Conservation (phyloP, 1,284 basidiomycete species). For the Pyrrhoderma noxium region DNA sequence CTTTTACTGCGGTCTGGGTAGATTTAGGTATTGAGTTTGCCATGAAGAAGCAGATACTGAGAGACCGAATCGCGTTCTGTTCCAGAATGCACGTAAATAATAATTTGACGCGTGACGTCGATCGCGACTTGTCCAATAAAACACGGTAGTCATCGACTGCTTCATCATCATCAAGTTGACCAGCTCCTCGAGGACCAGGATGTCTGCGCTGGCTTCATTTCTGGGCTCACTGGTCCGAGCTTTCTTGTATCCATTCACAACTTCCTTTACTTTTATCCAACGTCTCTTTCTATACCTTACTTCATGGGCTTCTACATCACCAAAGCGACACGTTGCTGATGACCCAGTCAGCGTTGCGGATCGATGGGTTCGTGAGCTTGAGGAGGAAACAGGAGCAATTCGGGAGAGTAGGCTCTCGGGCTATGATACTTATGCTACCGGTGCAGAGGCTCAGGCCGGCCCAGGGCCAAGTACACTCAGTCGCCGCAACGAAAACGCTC, state of each 20-base stretch:
- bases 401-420: constrained; percentile 36
- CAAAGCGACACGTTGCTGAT: constrained; percentile 18
- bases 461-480: constrained; percentile 21
- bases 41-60: constrained; percentile 1
- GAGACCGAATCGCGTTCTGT: no score
- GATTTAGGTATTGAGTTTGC: constrained; percentile 5
- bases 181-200: neutral
- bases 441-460: constrained; percentile 27
- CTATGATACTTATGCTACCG: constrained; percentile 22
- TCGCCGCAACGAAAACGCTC: constrained; percentile 21
- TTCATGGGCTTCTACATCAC: constrained; percentile 7
- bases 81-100: no score
- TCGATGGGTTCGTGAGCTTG: constrained; percentile 67
- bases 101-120: neutral
- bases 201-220: constrained; percentile 1
- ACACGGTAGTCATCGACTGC: neutral
- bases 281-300: constrained; percentile 15
- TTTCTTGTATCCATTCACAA: constrained; percentile 13
- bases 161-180: neutral
- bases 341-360: constrained; percentile 50
- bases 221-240: constrained; percentile 10
- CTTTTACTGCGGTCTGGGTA: constrained; percentile 7
- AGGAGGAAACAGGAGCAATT: constrained; percentile 74
- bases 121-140: neutral
- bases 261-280: constrained; percentile 12